Percentiles rank a stretch among this genome's conserved stretches.
Conservation (phyloP, 2,329 filamentous ascomycete species). For the Neofusicoccum kwambonambiense region DNA sequence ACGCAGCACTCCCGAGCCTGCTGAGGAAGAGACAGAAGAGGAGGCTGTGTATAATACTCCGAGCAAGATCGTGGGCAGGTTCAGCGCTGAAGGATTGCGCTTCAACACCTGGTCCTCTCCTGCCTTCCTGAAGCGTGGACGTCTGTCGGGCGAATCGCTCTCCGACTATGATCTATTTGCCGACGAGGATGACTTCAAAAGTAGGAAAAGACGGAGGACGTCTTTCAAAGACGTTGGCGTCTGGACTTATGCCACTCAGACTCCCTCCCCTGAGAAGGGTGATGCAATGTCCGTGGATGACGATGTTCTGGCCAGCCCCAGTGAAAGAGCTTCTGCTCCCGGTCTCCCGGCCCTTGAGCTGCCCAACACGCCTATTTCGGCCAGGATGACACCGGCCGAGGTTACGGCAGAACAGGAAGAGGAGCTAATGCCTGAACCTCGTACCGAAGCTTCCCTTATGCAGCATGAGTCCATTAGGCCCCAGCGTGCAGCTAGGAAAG, state of each 20-base stretch:
- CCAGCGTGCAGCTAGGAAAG: neutral
- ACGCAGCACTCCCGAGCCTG: slow-evolving; percentile 6
- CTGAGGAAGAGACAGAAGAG: neutral
- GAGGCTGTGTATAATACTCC: slow-evolving; percentile 4
- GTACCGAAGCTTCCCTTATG: neutral
- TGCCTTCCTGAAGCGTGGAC: slow-evolving; percentile 68
- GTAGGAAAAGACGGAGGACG: slow-evolving; percentile 70
- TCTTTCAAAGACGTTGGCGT: slow-evolving; percentile 63
- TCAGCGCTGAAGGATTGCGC: slow-evolving; percentile 11
- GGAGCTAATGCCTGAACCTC: neutral
- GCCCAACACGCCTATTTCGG: slow-evolving; percentile 2
- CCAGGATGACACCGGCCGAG: neutral
- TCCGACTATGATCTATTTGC: slow-evolving; percentile 66
- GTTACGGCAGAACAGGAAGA: neutral
- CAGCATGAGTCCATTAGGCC: neutral
- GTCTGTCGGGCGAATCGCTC: slow-evolving; percentile 67
- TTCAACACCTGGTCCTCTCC: slow-evolving; percentile 69
- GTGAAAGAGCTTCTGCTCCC: neutral
- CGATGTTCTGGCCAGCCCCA: neutral
- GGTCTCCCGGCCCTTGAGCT: neutral
- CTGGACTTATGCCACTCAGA: slow-evolving; percentile 74
- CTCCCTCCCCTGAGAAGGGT: slow-evolving; percentile 66
- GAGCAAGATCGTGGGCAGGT: slow-evolving; percentile 3
- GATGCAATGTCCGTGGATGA: slow-evolving; percentile 18
- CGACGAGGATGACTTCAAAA: slow-evolving; percentile 65